Conservation (phyloP, 2,329 filamentous ascomycete species). For the Venturia asperata region DNA sequence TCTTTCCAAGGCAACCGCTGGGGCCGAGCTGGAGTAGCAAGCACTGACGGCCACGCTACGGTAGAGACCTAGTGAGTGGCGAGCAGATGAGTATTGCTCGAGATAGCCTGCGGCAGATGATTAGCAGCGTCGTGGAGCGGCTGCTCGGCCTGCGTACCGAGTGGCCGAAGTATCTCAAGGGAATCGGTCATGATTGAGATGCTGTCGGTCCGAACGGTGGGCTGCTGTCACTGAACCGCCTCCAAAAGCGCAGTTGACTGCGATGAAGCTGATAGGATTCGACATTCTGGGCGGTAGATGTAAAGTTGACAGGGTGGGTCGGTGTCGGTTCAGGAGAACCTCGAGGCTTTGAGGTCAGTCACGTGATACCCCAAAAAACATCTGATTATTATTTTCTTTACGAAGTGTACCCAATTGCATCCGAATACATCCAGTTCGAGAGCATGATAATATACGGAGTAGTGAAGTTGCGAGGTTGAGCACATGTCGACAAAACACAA, state of each 20-base stretch:
- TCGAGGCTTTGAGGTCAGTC: too few relatives aligned
- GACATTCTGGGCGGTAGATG: not conserved
- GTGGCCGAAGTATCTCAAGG: not conserved
- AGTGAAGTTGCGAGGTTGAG: too few relatives aligned
- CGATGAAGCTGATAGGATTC: not conserved
- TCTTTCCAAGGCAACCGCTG: conserved; percentile 24
- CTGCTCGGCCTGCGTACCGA: not conserved
- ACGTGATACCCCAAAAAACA: too few relatives aligned
- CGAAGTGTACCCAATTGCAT: too few relatives aligned
- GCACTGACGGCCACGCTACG: conserved; percentile 39
- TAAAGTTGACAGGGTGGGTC: not conserved
- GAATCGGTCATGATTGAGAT: not conserved
- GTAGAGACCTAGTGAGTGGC: conserved; percentile 39
- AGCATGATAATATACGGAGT: too few relatives aligned
- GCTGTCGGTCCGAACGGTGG: too few relatives aligned
- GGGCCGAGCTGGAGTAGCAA: conserved; percentile 29
- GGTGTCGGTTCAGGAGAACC: too few relatives aligned
- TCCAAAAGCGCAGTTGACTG: not conserved
- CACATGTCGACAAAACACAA: too few relatives aligned
- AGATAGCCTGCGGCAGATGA: conserved; percentile 30
- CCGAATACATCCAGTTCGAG: too few relatives aligned
- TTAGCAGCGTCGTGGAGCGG: not conserved
- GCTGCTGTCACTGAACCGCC: too few relatives aligned
- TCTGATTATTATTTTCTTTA: too few relatives aligned
- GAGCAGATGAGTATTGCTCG: conserved; percentile 40